These are phyloP conservation scores for Elaphomyces granulatus DNA, from an alignment of 495 filamentous ascomycete genomes.

Conservation along the genomic window DNA sequence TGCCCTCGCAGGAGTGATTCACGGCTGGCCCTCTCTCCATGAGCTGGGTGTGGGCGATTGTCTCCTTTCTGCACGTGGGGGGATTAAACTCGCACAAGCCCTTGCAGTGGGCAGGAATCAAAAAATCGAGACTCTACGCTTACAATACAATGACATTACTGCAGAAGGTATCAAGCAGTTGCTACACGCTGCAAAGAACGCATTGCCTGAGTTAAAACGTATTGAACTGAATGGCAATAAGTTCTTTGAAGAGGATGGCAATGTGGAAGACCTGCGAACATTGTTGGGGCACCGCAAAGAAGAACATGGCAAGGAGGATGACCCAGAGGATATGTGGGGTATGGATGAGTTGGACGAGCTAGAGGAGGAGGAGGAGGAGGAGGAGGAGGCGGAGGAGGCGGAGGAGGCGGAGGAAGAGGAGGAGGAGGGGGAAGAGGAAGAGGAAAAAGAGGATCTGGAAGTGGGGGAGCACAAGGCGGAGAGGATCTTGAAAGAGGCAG, in stretches of 20 bases:
- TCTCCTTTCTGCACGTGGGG: conserved; percentile 66
- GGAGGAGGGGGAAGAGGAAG: conserved; percentile 44
- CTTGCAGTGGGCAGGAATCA: conserved; percentile 60
- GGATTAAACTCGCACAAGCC: conserved; percentile 54
- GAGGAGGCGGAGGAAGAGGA: conserved; percentile 53
- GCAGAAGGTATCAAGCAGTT: conserved; percentile 54
- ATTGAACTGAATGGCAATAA: conserved; percentile 95
- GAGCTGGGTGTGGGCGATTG: conserved; percentile 88
- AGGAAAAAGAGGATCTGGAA: conserved; percentile 41
- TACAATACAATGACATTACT: conserved; percentile 94
- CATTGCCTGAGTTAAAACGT: conserved; percentile 57
- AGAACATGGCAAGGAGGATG: conserved; percentile 34
- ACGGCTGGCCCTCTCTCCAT: conserved; percentile 55
- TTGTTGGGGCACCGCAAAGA: conserved; percentile 43
- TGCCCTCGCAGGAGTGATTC: conserved; percentile 60
- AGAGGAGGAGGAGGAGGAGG: conserved; percentile 55
- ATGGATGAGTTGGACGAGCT: conserved; percentile 73
- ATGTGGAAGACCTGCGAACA: conserved; percentile 36
- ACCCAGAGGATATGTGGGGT: conserved; percentile 56
- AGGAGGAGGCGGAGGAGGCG: conserved; percentile 57
- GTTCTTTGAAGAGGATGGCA: conserved; percentile 71
- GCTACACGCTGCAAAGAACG: conserved; percentile 43
- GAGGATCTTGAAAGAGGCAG: conserved; percentile 39
- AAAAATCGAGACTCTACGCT: conserved; percentile 60
- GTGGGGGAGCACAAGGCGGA: conserved; percentile 51